Evolutionary conservation across 2,329 filamentous ascomycete genomes (phyloP).

Genomic region (Cryphonectria japonica): DNA sequence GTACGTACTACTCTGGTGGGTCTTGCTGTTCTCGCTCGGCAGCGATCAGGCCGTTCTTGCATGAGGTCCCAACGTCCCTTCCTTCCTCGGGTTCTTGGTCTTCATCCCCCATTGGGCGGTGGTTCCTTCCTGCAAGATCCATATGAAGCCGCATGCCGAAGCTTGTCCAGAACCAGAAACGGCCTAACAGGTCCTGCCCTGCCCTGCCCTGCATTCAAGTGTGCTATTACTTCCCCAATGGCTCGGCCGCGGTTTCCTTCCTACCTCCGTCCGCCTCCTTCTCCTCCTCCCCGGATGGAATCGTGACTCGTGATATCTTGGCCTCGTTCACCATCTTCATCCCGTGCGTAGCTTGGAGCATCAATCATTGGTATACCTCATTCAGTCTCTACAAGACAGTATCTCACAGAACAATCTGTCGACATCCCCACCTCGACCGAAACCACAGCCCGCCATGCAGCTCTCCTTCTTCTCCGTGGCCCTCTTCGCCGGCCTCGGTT

Average conservation of each 20-base stretch:
- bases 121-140: background rate
- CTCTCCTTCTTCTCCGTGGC: conserved; percentile 49
- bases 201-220: background rate
- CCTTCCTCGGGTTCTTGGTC: background rate
- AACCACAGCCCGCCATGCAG: conserved; percentile 49
- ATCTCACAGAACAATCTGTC: background rate
- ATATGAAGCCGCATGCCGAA: conserved; percentile 2
- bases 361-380: background rate
- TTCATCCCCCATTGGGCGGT: background rate
- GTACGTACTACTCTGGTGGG: too few relatives aligned
- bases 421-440: background rate
- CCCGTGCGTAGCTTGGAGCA: background rate
- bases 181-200: background rate
- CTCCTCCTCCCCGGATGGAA: background rate
- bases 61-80: background rate
- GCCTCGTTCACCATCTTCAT: background rate
- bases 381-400: background rate
- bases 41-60: background rate
- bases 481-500: conserved; percentile 57
- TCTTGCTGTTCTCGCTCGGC: background rate
- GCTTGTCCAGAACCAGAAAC: conserved; percentile 6
- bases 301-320: background rate
- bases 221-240: background rate
- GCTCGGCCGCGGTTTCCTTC: background rate
- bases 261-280: background rate